phyloP scores from a whole-genome alignment of 345 rosid genomes.

The Gossypium rotundifolium region DNA sequence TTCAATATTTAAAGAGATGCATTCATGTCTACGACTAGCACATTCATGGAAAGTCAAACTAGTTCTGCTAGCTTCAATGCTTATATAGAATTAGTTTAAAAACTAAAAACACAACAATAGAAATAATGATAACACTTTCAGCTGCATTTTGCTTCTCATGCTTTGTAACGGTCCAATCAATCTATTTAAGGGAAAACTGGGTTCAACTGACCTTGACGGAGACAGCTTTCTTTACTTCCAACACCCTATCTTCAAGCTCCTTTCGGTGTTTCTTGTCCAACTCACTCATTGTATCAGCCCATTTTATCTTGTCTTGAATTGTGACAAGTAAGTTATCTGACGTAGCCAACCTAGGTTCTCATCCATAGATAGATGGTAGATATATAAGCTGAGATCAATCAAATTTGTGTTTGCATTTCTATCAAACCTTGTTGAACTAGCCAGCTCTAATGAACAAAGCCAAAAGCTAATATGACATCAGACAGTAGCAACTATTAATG shows the following conservation, averaged over 20 bases:
- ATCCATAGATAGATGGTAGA: constrained; percentile 6
- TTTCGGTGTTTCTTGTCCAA: constrained; percentile 73
- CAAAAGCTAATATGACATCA: background rate
- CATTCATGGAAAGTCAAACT: background rate
- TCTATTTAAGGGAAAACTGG: constrained; percentile 22
- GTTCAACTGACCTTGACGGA: constrained; percentile 83
- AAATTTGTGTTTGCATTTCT: constrained; percentile 11
- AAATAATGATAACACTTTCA: background rate
- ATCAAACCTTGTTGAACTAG: background rate
- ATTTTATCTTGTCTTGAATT: constrained; percentile 93
- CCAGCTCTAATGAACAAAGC: background rate
- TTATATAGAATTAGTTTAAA: background rate
- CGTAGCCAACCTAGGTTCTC: constrained; percentile 59
- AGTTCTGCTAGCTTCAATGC: background rate
- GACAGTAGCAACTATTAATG: background rate
- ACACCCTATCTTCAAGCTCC: constrained; percentile 71
- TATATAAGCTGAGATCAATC: background rate
- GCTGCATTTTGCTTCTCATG: background rate
- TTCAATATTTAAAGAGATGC: background rate
- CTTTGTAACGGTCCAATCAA: background rate
- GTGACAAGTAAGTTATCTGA: constrained; percentile 80
- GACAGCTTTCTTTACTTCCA: constrained; percentile 76
- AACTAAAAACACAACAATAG: background rate
- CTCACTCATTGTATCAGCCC: constrained; percentile 97
- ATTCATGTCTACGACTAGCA: background rate